Evolutionary conservation across 495 filamentous ascomycete genomes (phyloP).

Genomic region (Polyplosphaeria fusca): DNA sequence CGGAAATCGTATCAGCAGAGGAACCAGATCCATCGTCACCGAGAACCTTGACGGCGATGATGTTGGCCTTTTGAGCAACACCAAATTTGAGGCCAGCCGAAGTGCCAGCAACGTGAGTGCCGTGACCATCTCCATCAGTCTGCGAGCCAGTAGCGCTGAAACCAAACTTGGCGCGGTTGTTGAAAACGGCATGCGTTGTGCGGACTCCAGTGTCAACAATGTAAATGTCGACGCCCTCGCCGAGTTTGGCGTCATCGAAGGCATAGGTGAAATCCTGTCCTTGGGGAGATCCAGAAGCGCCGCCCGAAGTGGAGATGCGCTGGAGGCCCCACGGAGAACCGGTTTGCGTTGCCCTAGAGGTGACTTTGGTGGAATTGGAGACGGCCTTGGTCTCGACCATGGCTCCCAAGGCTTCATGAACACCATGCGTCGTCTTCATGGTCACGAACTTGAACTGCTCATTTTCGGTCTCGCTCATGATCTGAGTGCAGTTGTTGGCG

Average conservation of each 20-base stretch:
- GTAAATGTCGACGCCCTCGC: constrained; percentile 51
- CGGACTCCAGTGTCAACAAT: constrained; percentile 52
- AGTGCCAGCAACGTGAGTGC: constrained; percentile 46
- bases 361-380: constrained; percentile 35
- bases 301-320: constrained; percentile 42
- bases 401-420: constrained; percentile 36
- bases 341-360: constrained; percentile 13
- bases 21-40: constrained; percentile 39
- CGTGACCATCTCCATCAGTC: constrained; percentile 47
- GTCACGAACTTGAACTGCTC: no score
- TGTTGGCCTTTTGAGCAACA: constrained; percentile 42
- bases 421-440: no score
- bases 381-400: constrained; percentile 44
- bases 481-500: constrained; percentile 27
- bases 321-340: constrained; percentile 52
- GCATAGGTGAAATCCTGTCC: constrained; percentile 44
- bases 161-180: neutral
- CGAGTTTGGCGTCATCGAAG: constrained; percentile 41
- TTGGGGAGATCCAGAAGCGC: constrained; percentile 28
- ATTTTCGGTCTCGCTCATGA: no score
- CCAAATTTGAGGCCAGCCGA: constrained; percentile 41
- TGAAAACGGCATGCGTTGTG: constrained; percentile 45
- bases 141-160: constrained; percentile 27
- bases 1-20: constrained; percentile 38
- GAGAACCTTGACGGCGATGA: constrained; percentile 45